These are phyloP conservation scores for Sphaceloma murrayae DNA, from an alignment of 2,329 filamentous ascomycete genomes.

Conservation along the genomic window DNA sequence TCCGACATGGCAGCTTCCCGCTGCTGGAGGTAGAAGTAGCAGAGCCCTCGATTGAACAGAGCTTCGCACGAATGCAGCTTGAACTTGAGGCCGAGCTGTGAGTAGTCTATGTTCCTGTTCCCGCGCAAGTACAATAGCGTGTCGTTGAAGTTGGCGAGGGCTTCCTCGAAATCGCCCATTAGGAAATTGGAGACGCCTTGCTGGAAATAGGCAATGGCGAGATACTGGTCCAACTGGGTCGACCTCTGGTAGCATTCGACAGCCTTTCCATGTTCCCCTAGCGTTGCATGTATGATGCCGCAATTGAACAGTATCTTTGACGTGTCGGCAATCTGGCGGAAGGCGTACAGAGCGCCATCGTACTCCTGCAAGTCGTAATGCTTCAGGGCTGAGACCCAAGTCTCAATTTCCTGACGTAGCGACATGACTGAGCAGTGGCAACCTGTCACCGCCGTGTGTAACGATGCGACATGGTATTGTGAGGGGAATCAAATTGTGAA, in stretches of 20 bases:
- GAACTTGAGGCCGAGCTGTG: constrained; percentile 88
- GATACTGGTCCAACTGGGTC: constrained; percentile 82
- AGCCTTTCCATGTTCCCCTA: constrained; percentile 91
- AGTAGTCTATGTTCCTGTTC: constrained; percentile 96
- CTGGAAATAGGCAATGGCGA: constrained; percentile 96
- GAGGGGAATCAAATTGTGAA: too few relatives aligned
- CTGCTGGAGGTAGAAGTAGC: constrained; percentile 94
- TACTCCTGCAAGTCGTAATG: constrained; percentile 98
- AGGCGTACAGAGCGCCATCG: constrained; percentile 74
- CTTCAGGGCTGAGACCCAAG: constrained; percentile 84
- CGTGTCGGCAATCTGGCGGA: constrained; percentile 82
- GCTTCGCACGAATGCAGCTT: constrained; percentile 97
- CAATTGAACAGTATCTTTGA: constrained; percentile 99
- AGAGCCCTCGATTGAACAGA: constrained; percentile 90
- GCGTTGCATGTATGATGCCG: constrained; percentile 91
- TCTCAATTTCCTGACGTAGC: constrained; percentile 81
- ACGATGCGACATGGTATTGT: too few relatives aligned
- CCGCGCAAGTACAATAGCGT: constrained; percentile 88
- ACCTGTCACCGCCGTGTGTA: constrained; percentile 10
- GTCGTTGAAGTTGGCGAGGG: constrained; percentile 96
- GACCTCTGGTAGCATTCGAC: constrained; percentile 92
- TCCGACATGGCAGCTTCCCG: constrained; percentile 86
- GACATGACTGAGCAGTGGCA: constrained; percentile 32
- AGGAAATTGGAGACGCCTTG: constrained; percentile 97
- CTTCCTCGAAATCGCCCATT: constrained; percentile 93